Evolutionary conservation across 1,284 basidiomycete species (phyloP).

Genomic region (Pseudozyma pruni): DNA sequence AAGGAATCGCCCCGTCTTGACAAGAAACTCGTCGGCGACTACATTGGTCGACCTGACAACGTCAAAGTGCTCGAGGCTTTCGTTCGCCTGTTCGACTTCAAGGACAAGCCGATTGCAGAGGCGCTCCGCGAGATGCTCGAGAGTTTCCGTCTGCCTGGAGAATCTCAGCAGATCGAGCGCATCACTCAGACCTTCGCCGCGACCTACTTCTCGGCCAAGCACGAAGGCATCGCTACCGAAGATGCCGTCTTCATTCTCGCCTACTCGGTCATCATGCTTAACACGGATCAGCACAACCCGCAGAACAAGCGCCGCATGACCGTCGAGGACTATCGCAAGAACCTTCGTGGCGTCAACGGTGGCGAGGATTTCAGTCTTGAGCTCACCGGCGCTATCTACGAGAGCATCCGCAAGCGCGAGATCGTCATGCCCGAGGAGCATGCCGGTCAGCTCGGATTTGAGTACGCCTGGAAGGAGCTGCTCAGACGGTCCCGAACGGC

Average conservation of each 20-base stretch:
- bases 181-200: constrained; percentile 96
- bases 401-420: constrained; percentile 91
- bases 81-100: constrained; percentile 89
- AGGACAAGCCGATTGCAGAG: constrained; percentile 89
- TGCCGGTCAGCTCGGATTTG: constrained; percentile 94
- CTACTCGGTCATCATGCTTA: constrained; percentile 97
- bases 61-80: constrained; percentile 86
- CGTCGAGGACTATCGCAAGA: constrained; percentile 90
- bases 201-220: constrained; percentile 84
- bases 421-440: constrained; percentile 99
- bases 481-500: constrained; percentile 82
- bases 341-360: constrained; percentile 92
- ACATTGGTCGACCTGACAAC: constrained; percentile 88
- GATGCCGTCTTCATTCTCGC: constrained; percentile 95
- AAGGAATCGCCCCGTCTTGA: constrained; percentile 87
- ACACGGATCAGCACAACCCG: constrained; percentile 97
- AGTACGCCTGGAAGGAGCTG: constrained; percentile 98
- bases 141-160: constrained; percentile 92
- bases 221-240: constrained; percentile 89
- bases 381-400: constrained; percentile 88
- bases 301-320: constrained; percentile 98
- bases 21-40: constrained; percentile 94
- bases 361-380: constrained; percentile 84
- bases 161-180: constrained; percentile 90
- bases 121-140: constrained; percentile 94